phyloP scores from a whole-genome alignment of 306 rosid genomes.

The Cucumis melo region DNA sequence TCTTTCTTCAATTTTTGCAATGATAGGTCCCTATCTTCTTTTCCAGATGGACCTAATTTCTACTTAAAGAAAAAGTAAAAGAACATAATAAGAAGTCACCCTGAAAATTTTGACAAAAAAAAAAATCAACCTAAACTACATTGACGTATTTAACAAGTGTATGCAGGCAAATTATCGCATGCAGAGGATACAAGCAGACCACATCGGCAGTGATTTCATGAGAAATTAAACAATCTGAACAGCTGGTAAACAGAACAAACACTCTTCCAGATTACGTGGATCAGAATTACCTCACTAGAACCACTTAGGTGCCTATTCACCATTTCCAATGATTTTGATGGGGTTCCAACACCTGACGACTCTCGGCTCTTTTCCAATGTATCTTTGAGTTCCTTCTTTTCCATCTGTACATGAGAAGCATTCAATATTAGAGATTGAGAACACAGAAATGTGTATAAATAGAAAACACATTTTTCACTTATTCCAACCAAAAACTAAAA shows the following conservation, averaged over 20 bases:
- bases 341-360: slow-evolving; percentile 18
- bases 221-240: slow-evolving; percentile 1
- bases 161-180: background rate
- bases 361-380: slow-evolving; percentile 35
- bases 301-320: slow-evolving; percentile 25
- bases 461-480: background rate
- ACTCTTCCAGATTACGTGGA: background rate
- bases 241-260: background rate
- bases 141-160: background rate
- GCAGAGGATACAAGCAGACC: background rate
- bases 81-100: background rate
- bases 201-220: background rate
- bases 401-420: slow-evolving; percentile 30
- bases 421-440: background rate
- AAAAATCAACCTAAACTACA: background rate
- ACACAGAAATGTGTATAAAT: background rate
- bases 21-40: slow-evolving; percentile 69
- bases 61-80: slow-evolving; percentile 4
- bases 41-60: slow-evolving; percentile 39
- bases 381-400: slow-evolving; percentile 59
- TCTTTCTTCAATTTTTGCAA: slow-evolving; percentile 48
- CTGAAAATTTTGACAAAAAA: background rate
- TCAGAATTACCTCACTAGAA: slow-evolving; percentile 38
- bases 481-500: background rate
- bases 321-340: slow-evolving; percentile 29